Evolutionary conservation across 176 grass and related monocot species (phyloP).

Genomic region (Musa schizocarpa): DNA sequence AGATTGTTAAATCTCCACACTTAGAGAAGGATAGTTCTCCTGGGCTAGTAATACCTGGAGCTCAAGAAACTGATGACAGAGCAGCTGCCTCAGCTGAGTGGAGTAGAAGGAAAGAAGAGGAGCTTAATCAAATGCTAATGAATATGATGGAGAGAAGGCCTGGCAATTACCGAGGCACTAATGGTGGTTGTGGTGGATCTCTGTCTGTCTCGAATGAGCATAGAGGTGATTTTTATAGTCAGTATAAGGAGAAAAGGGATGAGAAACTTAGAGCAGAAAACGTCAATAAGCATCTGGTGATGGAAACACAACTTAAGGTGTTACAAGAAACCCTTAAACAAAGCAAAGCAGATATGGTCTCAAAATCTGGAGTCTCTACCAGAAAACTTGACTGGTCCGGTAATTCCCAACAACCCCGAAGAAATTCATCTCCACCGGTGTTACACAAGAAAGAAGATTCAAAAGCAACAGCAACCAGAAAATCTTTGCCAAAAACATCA

Average conservation of each 20-base stretch:
- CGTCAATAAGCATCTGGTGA: constrained; percentile 35
- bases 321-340: constrained; percentile 32
- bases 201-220: constrained; percentile 35
- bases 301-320: constrained; percentile 30
- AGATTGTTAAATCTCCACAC: constrained; percentile 20
- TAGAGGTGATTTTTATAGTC: constrained; percentile 31
- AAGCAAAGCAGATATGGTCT: constrained; percentile 30
- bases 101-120: constrained; percentile 84
- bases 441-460: constrained; percentile 57
- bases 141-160: constrained; percentile 89
- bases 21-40: constrained; percentile 19
- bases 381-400: constrained; percentile 58
- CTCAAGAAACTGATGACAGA: constrained; percentile 43
- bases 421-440: constrained; percentile 75
- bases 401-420: constrained; percentile 42
- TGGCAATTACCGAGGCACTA: constrained; percentile 44
- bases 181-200: constrained; percentile 24
- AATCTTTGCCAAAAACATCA: constrained; percentile 49
- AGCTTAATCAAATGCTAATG: constrained; percentile 88
- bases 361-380: constrained; percentile 29
- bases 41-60: constrained; percentile 32
- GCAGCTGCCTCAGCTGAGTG: constrained; percentile 64
- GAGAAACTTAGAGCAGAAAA: constrained; percentile 48
- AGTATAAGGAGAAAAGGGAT: constrained; percentile 62
- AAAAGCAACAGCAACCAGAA: constrained; percentile 48